Evolutionary conservation across 2,329 filamentous ascomycete species (phyloP).

Genomic region (Septoria linicola): DNA sequence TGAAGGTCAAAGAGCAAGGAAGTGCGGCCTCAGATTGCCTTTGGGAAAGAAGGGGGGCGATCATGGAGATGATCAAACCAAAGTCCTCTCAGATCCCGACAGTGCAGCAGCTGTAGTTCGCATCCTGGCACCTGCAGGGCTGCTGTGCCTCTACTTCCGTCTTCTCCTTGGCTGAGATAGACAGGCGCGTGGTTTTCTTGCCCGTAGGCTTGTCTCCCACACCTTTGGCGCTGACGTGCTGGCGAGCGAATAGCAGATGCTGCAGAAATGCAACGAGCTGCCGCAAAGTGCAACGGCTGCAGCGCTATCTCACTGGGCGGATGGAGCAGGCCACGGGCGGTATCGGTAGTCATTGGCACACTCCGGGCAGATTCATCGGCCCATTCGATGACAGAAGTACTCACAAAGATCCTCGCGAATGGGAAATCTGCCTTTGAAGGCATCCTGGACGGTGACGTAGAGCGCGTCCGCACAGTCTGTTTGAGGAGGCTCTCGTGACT

Average conservation of each 20-base stretch:
- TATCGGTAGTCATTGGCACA: not conserved
- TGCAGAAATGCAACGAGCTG: not conserved
- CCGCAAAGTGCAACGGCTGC: not conserved
- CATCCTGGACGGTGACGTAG: conserved; percentile 12
- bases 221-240: not conserved
- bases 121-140: conserved; percentile 5
- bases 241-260: conserved; percentile 1
- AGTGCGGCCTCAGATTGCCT: conserved; percentile 3
- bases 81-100: not conserved
- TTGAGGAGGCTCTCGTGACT: conserved; percentile 4
- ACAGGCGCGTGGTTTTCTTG: not conserved
- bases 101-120: not conserved
- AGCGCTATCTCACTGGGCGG: not conserved
- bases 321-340: not conserved
- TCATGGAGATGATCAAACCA: conserved; percentile 4
- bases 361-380: conserved; percentile 3
- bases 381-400: conserved; percentile 10
- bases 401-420: conserved; percentile 10
- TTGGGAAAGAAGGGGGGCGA: conserved; percentile 4
- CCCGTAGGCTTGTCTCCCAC: not conserved
- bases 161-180: not conserved
- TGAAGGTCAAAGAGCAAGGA: not conserved
- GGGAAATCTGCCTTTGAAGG: not conserved
- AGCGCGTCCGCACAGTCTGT: not conserved
- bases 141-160: conserved; percentile 1